These are phyloP conservation scores for Truncatella angustata DNA, from an alignment of 2,329 filamentous ascomycete species.

Conservation along the genomic window DNA sequence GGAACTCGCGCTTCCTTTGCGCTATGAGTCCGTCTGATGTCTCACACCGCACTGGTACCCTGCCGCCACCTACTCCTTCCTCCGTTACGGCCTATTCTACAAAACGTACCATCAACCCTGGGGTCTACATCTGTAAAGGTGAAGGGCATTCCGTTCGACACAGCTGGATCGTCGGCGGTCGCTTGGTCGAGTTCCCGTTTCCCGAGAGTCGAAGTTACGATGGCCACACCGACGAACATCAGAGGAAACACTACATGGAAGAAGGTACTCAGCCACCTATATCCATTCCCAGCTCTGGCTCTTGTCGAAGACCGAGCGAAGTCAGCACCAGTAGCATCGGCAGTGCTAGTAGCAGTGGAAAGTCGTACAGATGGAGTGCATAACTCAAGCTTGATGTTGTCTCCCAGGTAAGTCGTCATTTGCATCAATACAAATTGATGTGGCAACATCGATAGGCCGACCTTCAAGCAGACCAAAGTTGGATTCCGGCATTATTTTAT, in stretches of 20 bases:
- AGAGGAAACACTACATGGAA: conserved; percentile 1
- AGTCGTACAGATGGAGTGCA: neutral
- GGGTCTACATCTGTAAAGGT: conserved; percentile 14
- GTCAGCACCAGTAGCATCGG: neutral
- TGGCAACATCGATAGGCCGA: neutral
- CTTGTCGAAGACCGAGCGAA: neutral
- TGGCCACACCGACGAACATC: neutral
- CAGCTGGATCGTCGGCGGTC: conserved; percentile 13
- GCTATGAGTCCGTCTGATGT: conserved; percentile 6
- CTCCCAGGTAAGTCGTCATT: neutral
- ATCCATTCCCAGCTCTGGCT: neutral
- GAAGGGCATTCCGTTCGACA: conserved; percentile 12
- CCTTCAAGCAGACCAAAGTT: neutral
- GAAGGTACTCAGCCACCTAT: conserved; percentile 6
- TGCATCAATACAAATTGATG: too few relatives aligned
- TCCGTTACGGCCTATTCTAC: conserved; percentile 10
- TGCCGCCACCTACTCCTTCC: conserved; percentile 7
- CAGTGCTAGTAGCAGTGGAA: neutral
- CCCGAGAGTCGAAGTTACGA: neutral
- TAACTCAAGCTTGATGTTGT: neutral
- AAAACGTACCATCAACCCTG: conserved; percentile 10
- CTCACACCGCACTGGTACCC: neutral
- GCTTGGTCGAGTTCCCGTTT: conserved; percentile 12
- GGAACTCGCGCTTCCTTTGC: conserved; percentile 5
- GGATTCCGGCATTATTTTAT: neutral